Conservation (phyloP, 108 stramenopile species). For the Skeletonema grethae region DNA sequence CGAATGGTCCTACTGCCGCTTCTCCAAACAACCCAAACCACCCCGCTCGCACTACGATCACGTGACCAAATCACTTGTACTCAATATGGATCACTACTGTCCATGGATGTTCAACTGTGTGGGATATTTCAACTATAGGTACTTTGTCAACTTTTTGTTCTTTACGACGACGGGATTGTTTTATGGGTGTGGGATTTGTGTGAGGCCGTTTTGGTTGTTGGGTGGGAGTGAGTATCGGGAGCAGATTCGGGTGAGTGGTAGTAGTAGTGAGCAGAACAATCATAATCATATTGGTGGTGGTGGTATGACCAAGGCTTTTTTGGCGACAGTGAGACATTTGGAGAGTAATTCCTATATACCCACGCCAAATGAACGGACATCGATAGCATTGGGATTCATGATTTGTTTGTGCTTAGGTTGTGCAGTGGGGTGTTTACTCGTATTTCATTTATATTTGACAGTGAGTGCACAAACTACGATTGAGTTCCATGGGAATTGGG, state of each 20-base stretch:
- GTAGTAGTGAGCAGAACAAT: not conserved
- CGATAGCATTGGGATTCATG: slow-evolving; percentile 82
- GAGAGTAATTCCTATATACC: slow-evolving; percentile 59
- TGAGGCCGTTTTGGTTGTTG: slow-evolving; percentile 61
- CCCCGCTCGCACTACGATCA: slow-evolving; percentile 89
- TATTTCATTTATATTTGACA: slow-evolving; percentile 83
- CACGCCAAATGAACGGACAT: slow-evolving; percentile 58
- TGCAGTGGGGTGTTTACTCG: slow-evolving; percentile 66
- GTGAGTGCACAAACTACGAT: slow-evolving; percentile 88
- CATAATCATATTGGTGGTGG: not conserved
- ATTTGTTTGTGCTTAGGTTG: slow-evolving; percentile 77
- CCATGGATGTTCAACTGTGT: slow-evolving; percentile 95
- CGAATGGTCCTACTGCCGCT: slow-evolving; percentile 86
- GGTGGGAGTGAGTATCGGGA: slow-evolving; percentile 42
- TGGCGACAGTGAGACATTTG: slow-evolving; percentile 34
- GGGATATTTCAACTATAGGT: slow-evolving; percentile 98
- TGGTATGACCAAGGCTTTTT: not conserved
- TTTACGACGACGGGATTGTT: slow-evolving; percentile 71
- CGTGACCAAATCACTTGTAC: slow-evolving; percentile 80
- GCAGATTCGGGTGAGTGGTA: slow-evolving; percentile 23
- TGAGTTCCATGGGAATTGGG: slow-evolving; percentile 88
- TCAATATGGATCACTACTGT: slow-evolving; percentile 98
- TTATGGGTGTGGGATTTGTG: slow-evolving; percentile 69
- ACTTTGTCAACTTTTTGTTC: slow-evolving; percentile 94
- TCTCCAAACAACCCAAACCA: slow-evolving; percentile 85